Evolutionary conservation across 139 green algal genomes (phyloP), one percentile per base, ranked within the genome.

Genomic region (Trebouxia sp.): DNA sequence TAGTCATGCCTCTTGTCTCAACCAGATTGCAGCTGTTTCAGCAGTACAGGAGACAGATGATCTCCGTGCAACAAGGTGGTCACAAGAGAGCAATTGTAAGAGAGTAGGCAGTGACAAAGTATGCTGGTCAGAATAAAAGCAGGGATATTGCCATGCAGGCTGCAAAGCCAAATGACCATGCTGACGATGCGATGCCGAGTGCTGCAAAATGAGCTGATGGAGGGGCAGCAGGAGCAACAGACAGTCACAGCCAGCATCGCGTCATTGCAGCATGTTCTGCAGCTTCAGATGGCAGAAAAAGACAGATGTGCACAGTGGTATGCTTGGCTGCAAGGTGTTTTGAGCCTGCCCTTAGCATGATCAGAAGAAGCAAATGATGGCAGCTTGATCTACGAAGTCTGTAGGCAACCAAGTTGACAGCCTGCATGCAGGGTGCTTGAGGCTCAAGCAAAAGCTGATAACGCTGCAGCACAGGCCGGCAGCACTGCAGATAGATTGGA

Each of bases 201-300:
- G 32, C 62, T 72, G 14, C 62, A 72, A 72, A 72, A 72, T n/a
- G 62, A 72, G 62, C 32, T 72, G n/a, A 5, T 72, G 26, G 62
- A 72, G 43, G 62, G 62, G 62, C 62, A 72, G 62, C 62, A 72
- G 37, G 62, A 72, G 62, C 62, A 72, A 35, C 28, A 72, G 62
- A 15, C 12, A 30, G 35, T 22, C 10, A 17, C 6, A 5, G 37
- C 37, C 20, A 45, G 26, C 0, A 12, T 45, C 32, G 1, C 43
- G 6, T 22, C 26, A 5, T 35, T 72, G 35, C n/a, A 72, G 37
- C 32, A 72, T 35, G 37, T 8, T 24, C 14, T 72, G 9, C 62
- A 72, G 11, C 62, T 45, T 8, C 35, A 72, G 32, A 45, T 45
- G 14, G 9, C 37, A 4, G 11, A 6, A n/a, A 35, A 72, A 32